phyloP scores from a whole-genome alignment of 2,329 filamentous ascomycete genomes.

The Plenodomus biglobosus region DNA sequence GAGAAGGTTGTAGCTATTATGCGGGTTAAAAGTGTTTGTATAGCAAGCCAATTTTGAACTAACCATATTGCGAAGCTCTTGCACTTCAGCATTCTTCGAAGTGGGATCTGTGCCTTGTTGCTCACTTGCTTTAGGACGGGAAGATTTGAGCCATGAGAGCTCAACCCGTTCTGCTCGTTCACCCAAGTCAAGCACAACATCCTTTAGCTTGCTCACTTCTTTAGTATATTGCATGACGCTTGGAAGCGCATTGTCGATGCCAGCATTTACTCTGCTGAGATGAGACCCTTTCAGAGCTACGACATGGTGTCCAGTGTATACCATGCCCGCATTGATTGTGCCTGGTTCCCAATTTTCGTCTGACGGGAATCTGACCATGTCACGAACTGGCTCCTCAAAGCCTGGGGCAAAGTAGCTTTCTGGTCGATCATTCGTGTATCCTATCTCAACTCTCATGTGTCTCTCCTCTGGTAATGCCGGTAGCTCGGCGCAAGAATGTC shows the following conservation, averaged over 20 bases:
- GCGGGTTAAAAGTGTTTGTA: not conserved
- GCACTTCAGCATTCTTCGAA: not conserved
- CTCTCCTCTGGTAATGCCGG: slow-evolving; percentile 40
- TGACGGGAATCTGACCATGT: slow-evolving; percentile 34
- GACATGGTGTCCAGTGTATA: slow-evolving; percentile 47
- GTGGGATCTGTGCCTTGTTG: not conserved
- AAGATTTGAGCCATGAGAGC: not conserved
- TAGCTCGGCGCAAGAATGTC: slow-evolving; percentile 39
- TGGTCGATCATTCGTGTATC: slow-evolving; percentile 48
- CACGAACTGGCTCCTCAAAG: slow-evolving; percentile 34
- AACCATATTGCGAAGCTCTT: slow-evolving; percentile 1
- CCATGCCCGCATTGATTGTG: slow-evolving; percentile 34
- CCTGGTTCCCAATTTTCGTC: slow-evolving; percentile 38
- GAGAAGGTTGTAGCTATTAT: not conserved
- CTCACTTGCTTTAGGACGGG: not conserved
- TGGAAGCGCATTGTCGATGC: not conserved
- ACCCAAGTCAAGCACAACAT: not conserved
- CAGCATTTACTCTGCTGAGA: slow-evolving; percentile 7
- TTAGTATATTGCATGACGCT: not conserved
- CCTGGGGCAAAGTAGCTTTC: slow-evolving; percentile 47
- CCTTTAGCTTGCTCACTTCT: not conserved
- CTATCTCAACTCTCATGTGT: slow-evolving; percentile 49
- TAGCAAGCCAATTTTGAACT: not conserved
- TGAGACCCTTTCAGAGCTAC: slow-evolving; percentile 27
- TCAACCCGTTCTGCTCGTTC: not conserved